Percentiles rank a stretch among this genome's conserved stretches.
phyloP scores from a whole-genome alignment of 2,329 filamentous ascomycete species.

The Orbilia oligospora region DNA sequence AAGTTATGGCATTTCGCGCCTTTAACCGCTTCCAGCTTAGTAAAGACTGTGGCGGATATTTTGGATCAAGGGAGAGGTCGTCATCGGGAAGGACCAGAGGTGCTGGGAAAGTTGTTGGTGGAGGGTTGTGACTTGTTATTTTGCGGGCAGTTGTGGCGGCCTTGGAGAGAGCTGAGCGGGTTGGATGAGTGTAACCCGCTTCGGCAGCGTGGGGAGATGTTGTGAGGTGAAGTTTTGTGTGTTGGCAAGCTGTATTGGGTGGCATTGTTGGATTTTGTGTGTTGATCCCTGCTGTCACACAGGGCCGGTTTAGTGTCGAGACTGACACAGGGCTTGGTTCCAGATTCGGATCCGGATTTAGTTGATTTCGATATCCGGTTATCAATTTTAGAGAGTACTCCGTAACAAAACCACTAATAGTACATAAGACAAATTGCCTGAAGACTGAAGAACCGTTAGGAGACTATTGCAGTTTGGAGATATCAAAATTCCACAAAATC shows the following conservation, averaged over 20 bases:
- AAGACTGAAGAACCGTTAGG: no score
- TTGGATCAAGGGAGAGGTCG: conserved; percentile 72
- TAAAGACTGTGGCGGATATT: conserved; percentile 71
- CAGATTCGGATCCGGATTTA: no score
- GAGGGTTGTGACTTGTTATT: background rate
- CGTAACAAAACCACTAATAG: no score
- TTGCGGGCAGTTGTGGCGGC: conserved; percentile 18
- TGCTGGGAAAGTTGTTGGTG: conserved; percentile 70
- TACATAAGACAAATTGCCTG: no score
- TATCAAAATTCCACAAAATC: no score
- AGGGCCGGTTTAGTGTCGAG: no score
- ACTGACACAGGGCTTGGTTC: no score
- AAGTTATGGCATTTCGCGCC: conserved; percentile 71
- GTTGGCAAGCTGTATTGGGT: conserved; percentile 21
- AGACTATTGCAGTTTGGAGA: no score
- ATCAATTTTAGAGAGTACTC: no score
- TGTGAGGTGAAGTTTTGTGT: conserved; percentile 18
- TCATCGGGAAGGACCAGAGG: conserved; percentile 75
- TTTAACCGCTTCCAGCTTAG: conserved; percentile 70
- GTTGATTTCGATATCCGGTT: no score
- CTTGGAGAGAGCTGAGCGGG: conserved; percentile 12
- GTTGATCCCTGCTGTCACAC: background rate
- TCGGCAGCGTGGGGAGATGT: conserved; percentile 26
- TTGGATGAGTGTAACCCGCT: conserved; percentile 35
- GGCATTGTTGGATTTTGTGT: conserved; percentile 38